Base-by-base conservation (phyloP, 805 yeast genomes). In the Brettanomyces anomalus region DNA sequence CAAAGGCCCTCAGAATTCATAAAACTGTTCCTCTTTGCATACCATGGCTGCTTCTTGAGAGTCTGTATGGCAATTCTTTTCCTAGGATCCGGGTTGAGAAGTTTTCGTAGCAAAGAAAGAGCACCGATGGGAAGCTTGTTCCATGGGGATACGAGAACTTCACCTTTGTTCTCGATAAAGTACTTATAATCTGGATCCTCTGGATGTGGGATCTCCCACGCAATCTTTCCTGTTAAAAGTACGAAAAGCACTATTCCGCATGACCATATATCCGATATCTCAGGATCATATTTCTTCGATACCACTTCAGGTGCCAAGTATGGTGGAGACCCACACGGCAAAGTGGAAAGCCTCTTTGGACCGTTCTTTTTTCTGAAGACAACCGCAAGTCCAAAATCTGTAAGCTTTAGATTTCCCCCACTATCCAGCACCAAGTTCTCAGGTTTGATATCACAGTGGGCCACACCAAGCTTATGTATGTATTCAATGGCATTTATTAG, bases 251-350 rank as follows among this genome's bases (percentile, higher is more conserved):
- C 74, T 4, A 79, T 66, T 2, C 85, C 87, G 51, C 81, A 71
- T 0, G 86, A 78, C 89, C 88, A 81, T 15, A 80, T 59, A 58
- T 81, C 88, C 1, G 79, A 67, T 3, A 56, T 49, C 41, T 74
- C 76, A 1, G 86, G 77, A 37, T 73, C 77, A 50, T 83, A 83
- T 10, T 43, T 47, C 3, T 71, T 70, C 3, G 63, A 59, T 3
- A 62, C 62, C 16, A 83, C 71, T 52, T 83, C 93, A 2, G 93
- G 93, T 1, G 93, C 90, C 67, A 81, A 73, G 54, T 83, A 83
- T 5, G 88, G 89, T 1, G 85, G 83, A 1, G 85, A 78, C 0
- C 90, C 84, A 58, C 87, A 75, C 28, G 81, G 71, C 24, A 79
- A 72, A 19, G 61, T 56, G 33, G 78, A 70, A 38, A 67, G 43